Base-by-base conservation (phyloP, 352 stramenopile species). In the Phytophthora idaei region DNA sequence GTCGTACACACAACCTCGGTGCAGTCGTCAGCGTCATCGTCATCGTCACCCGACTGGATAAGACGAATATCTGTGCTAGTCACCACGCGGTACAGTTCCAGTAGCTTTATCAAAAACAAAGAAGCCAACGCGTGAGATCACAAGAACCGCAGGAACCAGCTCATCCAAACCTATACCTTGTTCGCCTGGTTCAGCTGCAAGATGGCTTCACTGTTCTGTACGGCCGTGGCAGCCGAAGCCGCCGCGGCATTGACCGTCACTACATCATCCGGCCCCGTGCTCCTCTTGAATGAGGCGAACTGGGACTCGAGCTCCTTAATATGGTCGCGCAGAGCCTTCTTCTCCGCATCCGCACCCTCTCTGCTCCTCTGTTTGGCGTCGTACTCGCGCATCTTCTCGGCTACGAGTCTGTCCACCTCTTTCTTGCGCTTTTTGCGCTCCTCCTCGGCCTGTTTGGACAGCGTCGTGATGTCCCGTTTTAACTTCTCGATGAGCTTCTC, bases 11-110 rank as follows among this genome's bases (percentile, higher is more conserved):
- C 73, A 9, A 95, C 70, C 53, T 95, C 85, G 1, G 79, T 92
- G 55, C 76, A 89, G 37, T 66, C 73, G 29, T 82, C 74, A 10
- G 49, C 45, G 12, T 88, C 74, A 8, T 83, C 80, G 28, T 85
- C 83, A 7, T 90, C 83, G 4, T 87, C 80, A 28, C 66, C 46
- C 10, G 78, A 65, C 56, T 92, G 78, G 46, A 93, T 92, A 36
- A 95, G 46, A 17, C 73, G 81, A 62, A 95, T 88, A 37, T 95
- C 81, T 2, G 82, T 90, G 53, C 83, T 92, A 14, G 85, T 92
- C 42, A 94, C 74, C 2, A 93, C 50, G 8, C 87, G 84, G 29
- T 95, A 95, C 31, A 94, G 45, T 37, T 93, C 76, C 56, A 95
- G 59, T 1, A 95, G 71, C 87, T 95, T 47, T 49, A 62, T 54